Evolutionary conservation across 352 stramenopile genomes (phyloP).

Genomic region (Aphanomyces cochlioides): DNA sequence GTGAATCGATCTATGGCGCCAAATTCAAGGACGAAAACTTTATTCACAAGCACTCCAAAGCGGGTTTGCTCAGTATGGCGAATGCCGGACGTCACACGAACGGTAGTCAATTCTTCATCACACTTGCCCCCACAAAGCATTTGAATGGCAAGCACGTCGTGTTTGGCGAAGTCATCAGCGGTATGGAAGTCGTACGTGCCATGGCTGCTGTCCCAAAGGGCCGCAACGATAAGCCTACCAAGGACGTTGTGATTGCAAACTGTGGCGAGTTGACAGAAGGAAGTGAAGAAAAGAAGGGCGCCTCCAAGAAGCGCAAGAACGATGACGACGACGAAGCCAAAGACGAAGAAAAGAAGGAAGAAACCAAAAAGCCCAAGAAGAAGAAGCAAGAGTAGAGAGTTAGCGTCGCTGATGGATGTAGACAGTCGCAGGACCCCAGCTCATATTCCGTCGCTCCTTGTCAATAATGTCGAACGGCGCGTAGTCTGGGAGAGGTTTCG

Average conservation of each 20-base stretch:
- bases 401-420: slow-evolving; percentile 36
- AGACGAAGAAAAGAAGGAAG: slow-evolving; percentile 35
- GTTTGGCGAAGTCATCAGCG: slow-evolving; percentile 93
- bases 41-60: slow-evolving; percentile 86
- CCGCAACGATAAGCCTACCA: slow-evolving; percentile 76
- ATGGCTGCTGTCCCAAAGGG: slow-evolving; percentile 91
- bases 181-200: slow-evolving; percentile 66
- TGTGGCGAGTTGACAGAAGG: slow-evolving; percentile 77
- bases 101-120: slow-evolving; percentile 85
- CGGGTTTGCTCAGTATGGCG: slow-evolving; percentile 92
- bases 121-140: slow-evolving; percentile 86
- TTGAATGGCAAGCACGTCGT: slow-evolving; percentile 99
- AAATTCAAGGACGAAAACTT: slow-evolving; percentile 95
- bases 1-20: slow-evolving; percentile 80
- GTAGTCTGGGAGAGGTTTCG: slow-evolving; percentile 34
- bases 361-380: slow-evolving; percentile 39
- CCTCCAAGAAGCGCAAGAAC: neutral
- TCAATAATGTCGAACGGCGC: slow-evolving; percentile 43
- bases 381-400: slow-evolving; percentile 35
- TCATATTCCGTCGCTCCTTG: slow-evolving; percentile 42
- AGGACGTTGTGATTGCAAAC: slow-evolving; percentile 91
- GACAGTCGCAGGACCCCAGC: slow-evolving; percentile 42
- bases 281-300: neutral
- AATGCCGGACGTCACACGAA: slow-evolving; percentile 85
- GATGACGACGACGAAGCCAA: slow-evolving; percentile 35